Conservation (phyloP, 305 asterid genomes). For the Solanum hybrid region DNA sequence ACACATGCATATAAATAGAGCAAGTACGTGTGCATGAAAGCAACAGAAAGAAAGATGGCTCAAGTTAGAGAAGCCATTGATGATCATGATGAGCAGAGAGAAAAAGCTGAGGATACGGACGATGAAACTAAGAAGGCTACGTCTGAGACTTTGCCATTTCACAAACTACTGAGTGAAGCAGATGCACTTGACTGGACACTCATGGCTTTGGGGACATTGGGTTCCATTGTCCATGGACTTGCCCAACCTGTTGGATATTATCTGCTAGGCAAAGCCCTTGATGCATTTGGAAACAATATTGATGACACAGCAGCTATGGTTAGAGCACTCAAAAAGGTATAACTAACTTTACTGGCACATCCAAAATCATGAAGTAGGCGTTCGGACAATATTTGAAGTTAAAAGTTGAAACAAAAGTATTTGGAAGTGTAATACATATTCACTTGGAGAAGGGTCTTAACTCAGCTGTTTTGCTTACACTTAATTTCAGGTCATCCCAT, state of each 20-base stretch:
- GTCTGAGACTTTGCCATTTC: constrained; percentile 27
- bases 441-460: background rate
- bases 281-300: constrained; percentile 61
- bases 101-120: background rate
- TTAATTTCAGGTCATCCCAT: constrained; percentile 57
- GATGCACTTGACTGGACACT: constrained; percentile 59
- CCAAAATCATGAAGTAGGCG: background rate
- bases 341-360: background rate
- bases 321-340: constrained; percentile 50
- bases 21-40: background rate
- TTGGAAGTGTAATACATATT: background rate
- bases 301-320: constrained; percentile 46
- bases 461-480: background rate
- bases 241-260: constrained; percentile 72
- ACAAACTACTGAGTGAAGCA: constrained; percentile 54
- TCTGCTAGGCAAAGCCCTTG: constrained; percentile 65
- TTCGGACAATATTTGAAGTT: background rate
- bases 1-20: background rate
- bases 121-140: background rate
- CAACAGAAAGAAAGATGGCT: background rate
- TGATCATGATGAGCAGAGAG: background rate
- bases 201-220: constrained; percentile 61
- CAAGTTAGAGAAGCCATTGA: background rate
- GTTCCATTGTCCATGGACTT: constrained; percentile 67
- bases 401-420: background rate